Base-by-base conservation (phyloP, 2,329 filamentous ascomycete species). In the Diaporthe ampelina region DNA sequence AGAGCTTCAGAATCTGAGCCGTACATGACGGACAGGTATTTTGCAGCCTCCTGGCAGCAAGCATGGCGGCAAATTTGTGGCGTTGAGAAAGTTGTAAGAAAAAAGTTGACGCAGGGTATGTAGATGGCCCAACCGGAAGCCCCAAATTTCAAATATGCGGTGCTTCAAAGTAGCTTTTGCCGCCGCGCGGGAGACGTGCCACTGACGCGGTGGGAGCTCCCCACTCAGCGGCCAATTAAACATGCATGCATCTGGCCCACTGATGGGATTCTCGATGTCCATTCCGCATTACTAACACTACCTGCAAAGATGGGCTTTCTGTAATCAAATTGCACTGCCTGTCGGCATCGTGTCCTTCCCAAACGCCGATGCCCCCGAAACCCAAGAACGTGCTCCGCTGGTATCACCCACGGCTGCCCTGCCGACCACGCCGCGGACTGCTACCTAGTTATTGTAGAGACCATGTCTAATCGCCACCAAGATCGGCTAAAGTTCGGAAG, bases 401-500 rank as follows among this genome's bases (percentile, higher is more conserved):
- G 45, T 9, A 43, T 63, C 50, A 50, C 61, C 26, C 7, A 26
- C 63, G 40, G 40, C 40, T 19, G 40, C 40, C 15, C 7, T 6
- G 29, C 32, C 21, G 35, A 32, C 43, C 13, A 40, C 48, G 29
- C 48, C 21, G n/a, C 63, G n/a, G 40, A 40, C n/a, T 54, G 63
- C 32, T 4, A 32, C 11, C 24, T 48, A 19, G 45, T 9, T 21
- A 8, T n/a, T 48, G 40, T 24, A 40, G 45, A 11, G 9, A 37
- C 15, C 7, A 15, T 37, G 19, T 71, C 56, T 59, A 75, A 37
- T 76, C 73, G 29, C 52, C 71, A 50, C 84, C 85, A 74, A 91
- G 77, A 77, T 91, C 89, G 10, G 89, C 87, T 81, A 91, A 77
- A 1, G 89, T 91, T 82, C 84, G 87, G 78, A 89, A 88, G 1